These are phyloP conservation scores for Takakia lepidozioides DNA, from an alignment of 225 moss, liverwort and hornwort genomes.

Conservation along the genomic window DNA sequence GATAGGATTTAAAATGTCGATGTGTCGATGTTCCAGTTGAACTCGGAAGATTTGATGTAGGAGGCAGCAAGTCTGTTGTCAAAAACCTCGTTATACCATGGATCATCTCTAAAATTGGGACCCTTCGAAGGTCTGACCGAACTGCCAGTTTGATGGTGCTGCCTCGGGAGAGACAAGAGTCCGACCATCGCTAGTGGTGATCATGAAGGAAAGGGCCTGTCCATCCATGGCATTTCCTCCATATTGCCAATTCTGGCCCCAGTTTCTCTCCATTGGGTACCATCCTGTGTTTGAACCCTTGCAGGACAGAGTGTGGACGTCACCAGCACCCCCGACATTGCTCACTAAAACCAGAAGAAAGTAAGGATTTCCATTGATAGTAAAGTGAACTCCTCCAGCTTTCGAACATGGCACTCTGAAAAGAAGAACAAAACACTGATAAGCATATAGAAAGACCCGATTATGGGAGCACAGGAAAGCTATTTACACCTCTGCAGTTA, in stretches of 20 bases:
- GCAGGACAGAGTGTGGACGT: slow-evolving; percentile 13
- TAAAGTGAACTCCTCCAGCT: slow-evolving; percentile 24
- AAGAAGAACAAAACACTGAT: no score
- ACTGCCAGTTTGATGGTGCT: slow-evolving; percentile 20
- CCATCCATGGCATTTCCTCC: slow-evolving; percentile 11
- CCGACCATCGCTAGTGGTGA: slow-evolving; percentile 12
- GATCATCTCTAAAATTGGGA: no score
- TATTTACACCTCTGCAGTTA: no score
- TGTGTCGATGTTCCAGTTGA: no score
- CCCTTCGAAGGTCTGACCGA: slow-evolving; percentile 27
- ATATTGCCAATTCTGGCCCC: slow-evolving; percentile 36
- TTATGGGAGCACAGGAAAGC: no score
- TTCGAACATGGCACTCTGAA: slow-evolving; percentile 28
- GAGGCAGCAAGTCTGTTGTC: no score
- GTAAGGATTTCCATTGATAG: slow-evolving; percentile 24
- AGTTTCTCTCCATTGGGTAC: slow-evolving; percentile 23
- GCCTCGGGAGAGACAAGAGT: slow-evolving; percentile 10
- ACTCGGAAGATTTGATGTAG: no score
- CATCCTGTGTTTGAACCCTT: slow-evolving; percentile 12
- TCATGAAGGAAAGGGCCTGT: slow-evolving; percentile 23
- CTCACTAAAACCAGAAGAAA: slow-evolving; percentile 33
- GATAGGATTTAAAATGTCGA: no score
- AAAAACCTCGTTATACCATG: no score
- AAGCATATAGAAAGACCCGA: no score
- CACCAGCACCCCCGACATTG: slow-evolving; percentile 33